These are phyloP conservation scores for Pleurotus tuber-regium DNA, from an alignment of 768 basidiomycete species.

Conservation along the genomic window DNA sequence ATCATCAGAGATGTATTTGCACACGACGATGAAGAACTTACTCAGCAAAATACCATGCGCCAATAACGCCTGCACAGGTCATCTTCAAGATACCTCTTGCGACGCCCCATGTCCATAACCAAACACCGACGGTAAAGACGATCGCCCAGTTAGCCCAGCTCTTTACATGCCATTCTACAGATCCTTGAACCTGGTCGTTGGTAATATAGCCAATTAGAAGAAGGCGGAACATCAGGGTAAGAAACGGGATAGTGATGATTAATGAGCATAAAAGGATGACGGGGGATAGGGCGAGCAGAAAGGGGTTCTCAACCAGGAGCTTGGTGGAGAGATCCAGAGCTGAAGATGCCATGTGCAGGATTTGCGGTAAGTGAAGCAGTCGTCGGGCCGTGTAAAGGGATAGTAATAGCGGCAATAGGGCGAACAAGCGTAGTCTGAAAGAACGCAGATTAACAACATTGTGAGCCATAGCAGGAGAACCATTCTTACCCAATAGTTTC, in stretches of 20 bases:
- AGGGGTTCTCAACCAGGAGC: constrained; percentile 68
- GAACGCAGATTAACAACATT: neutral
- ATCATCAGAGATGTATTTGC: neutral
- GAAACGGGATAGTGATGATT: constrained; percentile 72
- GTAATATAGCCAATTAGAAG: constrained; percentile 62
- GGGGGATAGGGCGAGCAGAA: constrained; percentile 74
- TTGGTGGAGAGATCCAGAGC: constrained; percentile 60
- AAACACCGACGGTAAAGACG: constrained; percentile 50
- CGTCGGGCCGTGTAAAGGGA: constrained; percentile 71
- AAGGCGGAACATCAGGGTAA: constrained; percentile 75
- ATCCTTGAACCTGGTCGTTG: constrained; percentile 18
- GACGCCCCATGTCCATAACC: constrained; percentile 82
- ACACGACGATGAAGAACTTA: constrained; percentile 25
- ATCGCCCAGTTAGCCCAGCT: constrained; percentile 42
- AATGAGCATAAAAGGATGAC: constrained; percentile 65
- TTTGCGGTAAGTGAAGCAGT: constrained; percentile 66
- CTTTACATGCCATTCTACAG: constrained; percentile 39
- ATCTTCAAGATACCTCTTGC: constrained; percentile 77
- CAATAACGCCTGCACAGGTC: constrained; percentile 78
- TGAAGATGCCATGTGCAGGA: constrained; percentile 64
- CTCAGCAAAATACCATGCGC: constrained; percentile 86
- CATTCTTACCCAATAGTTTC: constrained; percentile 73
- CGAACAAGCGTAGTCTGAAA: constrained; percentile 71
- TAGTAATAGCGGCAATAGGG: constrained; percentile 69
- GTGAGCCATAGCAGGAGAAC: neutral